Percentiles rank a stretch among this genome's conserved stretches.
Evolutionary conservation across 345 rosid genomes (phyloP).

Genomic region (Arabis alpina): DNA sequence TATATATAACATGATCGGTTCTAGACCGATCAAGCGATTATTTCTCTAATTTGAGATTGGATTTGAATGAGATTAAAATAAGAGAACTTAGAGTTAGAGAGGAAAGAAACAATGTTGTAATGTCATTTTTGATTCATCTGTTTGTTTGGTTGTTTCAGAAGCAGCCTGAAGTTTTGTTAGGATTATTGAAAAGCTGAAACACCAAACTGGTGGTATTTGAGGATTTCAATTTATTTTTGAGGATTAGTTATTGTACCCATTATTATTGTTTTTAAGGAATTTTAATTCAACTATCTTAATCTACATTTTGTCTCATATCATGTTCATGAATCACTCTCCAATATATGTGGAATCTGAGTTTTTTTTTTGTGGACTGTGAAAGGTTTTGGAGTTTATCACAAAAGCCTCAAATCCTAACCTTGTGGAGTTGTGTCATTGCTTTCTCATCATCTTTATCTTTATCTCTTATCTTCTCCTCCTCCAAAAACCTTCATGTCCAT

Average conservation of each 20-base stretch:
- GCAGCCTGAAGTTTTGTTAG: conserved; percentile 44
- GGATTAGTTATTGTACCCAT: conserved; percentile 31
- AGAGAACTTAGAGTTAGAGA: conserved; percentile 30
- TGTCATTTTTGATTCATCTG: conserved; percentile 42
- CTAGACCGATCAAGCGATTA: conserved; percentile 24
- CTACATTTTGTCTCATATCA: neutral
- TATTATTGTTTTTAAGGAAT: conserved; percentile 20
- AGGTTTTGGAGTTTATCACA: conserved; percentile 30
- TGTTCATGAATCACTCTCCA: conserved; percentile 16
- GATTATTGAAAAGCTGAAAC: conserved; percentile 23
- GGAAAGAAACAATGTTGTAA: conserved; percentile 26
- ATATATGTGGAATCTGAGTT: conserved; percentile 20
- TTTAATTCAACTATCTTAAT: neutral
- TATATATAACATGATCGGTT: conserved; percentile 13
- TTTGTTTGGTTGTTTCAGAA: conserved; percentile 36
- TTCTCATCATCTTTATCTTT: conserved; percentile 40
- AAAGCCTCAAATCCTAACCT: conserved; percentile 31
- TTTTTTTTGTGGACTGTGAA: conserved; percentile 32
- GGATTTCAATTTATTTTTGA: conserved; percentile 18
- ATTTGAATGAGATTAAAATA: conserved; percentile 21
- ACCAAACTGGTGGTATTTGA: conserved; percentile 27
- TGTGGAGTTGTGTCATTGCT: conserved; percentile 4
- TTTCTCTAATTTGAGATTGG: conserved; percentile 34
- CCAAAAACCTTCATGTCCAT: conserved; percentile 25
- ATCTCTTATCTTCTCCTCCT: conserved; percentile 38